Evolutionary conservation across 768 basidiomycete species (phyloP).

Genomic region (Boletus vermiculosoides): DNA sequence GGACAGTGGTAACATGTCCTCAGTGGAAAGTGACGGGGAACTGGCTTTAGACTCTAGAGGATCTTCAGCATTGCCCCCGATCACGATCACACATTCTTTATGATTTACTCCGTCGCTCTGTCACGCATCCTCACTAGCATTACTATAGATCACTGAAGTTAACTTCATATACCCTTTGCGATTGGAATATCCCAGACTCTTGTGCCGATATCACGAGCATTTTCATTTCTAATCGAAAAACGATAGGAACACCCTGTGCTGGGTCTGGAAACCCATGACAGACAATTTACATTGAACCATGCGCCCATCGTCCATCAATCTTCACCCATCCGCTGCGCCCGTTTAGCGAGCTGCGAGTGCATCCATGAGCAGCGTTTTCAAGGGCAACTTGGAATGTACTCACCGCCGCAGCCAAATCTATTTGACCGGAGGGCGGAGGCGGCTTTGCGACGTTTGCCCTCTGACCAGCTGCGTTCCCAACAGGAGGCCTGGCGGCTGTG

Average conservation of each 20-base stretch:
- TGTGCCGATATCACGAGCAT: slow-evolving; percentile 12
- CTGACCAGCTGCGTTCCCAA: slow-evolving; percentile 34
- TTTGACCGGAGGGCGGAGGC: slow-evolving; percentile 53
- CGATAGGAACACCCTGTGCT: slow-evolving; percentile 1
- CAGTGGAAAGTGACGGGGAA: slow-evolving; percentile 30
- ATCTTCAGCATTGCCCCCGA: slow-evolving; percentile 37
- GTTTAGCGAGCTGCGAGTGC: slow-evolving; percentile 62
- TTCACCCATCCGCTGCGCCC: slow-evolving; percentile 65
- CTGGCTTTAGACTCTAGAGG: slow-evolving; percentile 14
- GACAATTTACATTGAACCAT: not conserved
- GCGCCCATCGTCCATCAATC: slow-evolving; percentile 31
- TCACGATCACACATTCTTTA: slow-evolving; percentile 44
- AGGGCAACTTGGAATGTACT: slow-evolving; percentile 27
- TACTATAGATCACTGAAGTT: slow-evolving; percentile 24
- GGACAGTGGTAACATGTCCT: slow-evolving; percentile 16
- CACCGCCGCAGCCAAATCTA: slow-evolving; percentile 84
- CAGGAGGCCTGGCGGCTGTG: slow-evolving; percentile 50
- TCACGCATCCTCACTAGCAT: slow-evolving; percentile 15
- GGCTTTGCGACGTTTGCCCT: slow-evolving; percentile 42
- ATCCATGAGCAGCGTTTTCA: not conserved
- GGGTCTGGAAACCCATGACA: slow-evolving; percentile 1
- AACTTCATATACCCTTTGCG: slow-evolving; percentile 28
- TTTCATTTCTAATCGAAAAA: slow-evolving; percentile 15
- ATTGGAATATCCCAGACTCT: slow-evolving; percentile 14
- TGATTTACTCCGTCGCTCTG: slow-evolving; percentile 9